phyloP scores from a whole-genome alignment of 228 moss, liverwort and hornwort species.

The Sphagnum fallax region DNA sequence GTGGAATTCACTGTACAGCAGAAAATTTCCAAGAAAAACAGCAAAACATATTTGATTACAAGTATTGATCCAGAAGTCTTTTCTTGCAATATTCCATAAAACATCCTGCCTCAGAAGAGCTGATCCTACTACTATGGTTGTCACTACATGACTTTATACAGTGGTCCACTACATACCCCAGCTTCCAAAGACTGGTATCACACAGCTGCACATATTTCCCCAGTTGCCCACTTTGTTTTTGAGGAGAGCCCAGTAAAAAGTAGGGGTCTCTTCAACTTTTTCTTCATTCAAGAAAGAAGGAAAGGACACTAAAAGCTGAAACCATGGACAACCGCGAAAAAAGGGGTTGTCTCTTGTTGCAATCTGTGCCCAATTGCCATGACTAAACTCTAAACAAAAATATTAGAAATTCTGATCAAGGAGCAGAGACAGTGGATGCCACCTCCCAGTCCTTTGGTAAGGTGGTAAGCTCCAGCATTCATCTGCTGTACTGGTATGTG shows the following conservation, averaged over 20 bases:
- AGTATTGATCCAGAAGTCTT: too few relatives aligned
- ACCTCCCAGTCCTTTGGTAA: not conserved
- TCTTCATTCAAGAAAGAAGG: not conserved
- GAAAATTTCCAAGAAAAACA: too few relatives aligned
- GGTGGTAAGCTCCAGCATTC: not conserved
- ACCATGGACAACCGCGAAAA: not conserved
- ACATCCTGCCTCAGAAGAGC: too few relatives aligned
- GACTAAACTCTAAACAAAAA: not conserved
- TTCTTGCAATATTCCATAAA: too few relatives aligned
- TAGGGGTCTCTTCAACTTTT: not conserved
- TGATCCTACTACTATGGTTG: too few relatives aligned
- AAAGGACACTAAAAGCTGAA: not conserved
- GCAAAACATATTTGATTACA: too few relatives aligned
- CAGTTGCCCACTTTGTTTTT: not conserved
- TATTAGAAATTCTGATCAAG: not conserved
- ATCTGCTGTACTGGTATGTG: too few relatives aligned
- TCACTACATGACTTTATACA: too few relatives aligned
- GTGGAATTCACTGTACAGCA: too few relatives aligned
- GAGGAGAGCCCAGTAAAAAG: not conserved
- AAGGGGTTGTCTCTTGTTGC: conserved; percentile 2
- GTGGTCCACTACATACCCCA: not conserved
- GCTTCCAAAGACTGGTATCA: not conserved
- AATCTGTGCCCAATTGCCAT: not conserved
- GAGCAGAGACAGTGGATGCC: not conserved
- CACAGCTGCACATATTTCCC: not conserved